Evolutionary conservation across 192 early-diverging fungal genomes (phyloP).

Genomic region (Mortierella antarctica): DNA sequence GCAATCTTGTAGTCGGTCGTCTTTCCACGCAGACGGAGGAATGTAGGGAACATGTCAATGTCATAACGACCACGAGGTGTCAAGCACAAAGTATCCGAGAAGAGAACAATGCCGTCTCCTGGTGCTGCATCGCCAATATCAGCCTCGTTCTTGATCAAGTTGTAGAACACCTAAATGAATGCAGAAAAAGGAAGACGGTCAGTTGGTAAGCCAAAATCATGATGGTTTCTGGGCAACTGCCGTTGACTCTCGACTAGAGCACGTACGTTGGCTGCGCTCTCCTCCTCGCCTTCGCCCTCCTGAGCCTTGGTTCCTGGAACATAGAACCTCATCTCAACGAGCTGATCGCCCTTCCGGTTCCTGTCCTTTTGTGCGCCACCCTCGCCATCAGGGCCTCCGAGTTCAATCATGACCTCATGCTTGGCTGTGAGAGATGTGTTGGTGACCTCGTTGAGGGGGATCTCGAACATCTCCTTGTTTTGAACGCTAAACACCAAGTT

Average conservation of each 20-base stretch:
- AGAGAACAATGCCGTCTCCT: slow-evolving; percentile 90
- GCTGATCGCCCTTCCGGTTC: slow-evolving; percentile 73
- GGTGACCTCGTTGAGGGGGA: slow-evolving; percentile 89
- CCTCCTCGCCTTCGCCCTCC: slow-evolving; percentile 62
- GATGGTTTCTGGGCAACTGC: background rate
- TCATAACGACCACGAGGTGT: slow-evolving; percentile 97
- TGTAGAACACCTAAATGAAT: slow-evolving; percentile 75
- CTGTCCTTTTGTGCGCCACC: slow-evolving; percentile 57
- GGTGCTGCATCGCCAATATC: slow-evolving; percentile 87
- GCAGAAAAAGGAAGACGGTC: background rate
- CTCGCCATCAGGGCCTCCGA: slow-evolving; percentile 73
- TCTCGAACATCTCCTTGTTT: slow-evolving; percentile 89
- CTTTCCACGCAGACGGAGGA: slow-evolving; percentile 95
- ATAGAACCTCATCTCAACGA: slow-evolving; percentile 94
- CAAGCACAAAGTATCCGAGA: slow-evolving; percentile 89
- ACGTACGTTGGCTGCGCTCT: slow-evolving; percentile 53
- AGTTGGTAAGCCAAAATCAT: no score
- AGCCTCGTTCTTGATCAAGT: slow-evolving; percentile 90
- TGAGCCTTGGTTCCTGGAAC: slow-evolving; percentile 80
- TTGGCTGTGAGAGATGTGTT: slow-evolving; percentile 87
- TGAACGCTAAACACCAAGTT: slow-evolving; percentile 84
- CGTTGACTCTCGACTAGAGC: background rate
- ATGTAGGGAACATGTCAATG: slow-evolving; percentile 91
- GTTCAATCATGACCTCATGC: slow-evolving; percentile 94
- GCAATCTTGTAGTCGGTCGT: slow-evolving; percentile 98